Base-by-base conservation (phyloP, 1,284 basidiomycete genomes). In the Cutaneotrichosporon curvatum region DNA sequence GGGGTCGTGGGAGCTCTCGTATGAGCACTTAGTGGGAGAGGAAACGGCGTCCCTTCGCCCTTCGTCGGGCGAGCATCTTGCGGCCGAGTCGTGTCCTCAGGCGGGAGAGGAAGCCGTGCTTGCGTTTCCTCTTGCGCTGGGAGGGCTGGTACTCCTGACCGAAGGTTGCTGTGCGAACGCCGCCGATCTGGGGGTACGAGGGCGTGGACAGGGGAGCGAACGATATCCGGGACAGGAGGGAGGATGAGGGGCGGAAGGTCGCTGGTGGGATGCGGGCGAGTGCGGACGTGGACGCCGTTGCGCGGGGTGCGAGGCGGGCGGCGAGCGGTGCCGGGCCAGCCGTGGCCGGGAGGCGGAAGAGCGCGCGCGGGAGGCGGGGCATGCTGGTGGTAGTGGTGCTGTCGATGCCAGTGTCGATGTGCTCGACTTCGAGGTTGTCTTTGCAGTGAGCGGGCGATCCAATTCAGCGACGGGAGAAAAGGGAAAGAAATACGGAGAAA, bases 141-240 rank as follows among this genome's bases (percentile, higher is more conserved):
- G 84, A 87, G 3, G 88, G 88, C 65, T 91, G 87, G 65, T 91
- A 94, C 68, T 88, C 85, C 28, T 79, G 77, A 28, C 87, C 87
- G 52, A 73, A 74, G 0, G 67, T 58, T 19, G 47, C 53, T 28
- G 47, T 41, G 44, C 69, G 59, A 39, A 61, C 49, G 47, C 33
- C 33, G 33, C 7, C 25, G 25, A 28, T 7, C 25, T 28, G 8
- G 25, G 12, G 25, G 8, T 7, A 12, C 12, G 25, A 7, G 12
- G 43, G 20, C 20, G 33, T 30, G 37, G 37, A 36, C 35, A 36
- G 43, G 42, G 43, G 49, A 10, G 21, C 20, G 36, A 36, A 40
- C 22, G 45, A 28, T 10, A 43, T 20, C 39, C 43, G 45, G n/a
- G 36, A 34, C 39, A 37, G 37, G 23, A 40, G 45, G 25, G 43